These are phyloP conservation scores for Mycena polygramma DNA, from an alignment of 768 basidiomycete genomes.

Conservation along the genomic window DNA sequence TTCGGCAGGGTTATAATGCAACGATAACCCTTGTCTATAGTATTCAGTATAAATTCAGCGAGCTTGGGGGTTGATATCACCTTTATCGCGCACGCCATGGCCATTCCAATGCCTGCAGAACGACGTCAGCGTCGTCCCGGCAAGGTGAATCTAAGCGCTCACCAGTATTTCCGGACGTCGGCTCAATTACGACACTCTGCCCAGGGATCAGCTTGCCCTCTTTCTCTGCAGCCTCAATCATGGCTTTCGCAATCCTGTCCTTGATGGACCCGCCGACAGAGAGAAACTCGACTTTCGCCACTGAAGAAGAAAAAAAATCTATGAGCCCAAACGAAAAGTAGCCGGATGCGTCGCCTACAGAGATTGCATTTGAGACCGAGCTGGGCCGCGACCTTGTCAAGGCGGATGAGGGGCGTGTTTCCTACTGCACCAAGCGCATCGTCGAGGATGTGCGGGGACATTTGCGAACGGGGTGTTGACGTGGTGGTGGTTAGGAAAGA, in stretches of 20 bases:
- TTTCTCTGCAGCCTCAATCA: constrained; percentile 95
- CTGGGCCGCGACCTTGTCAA: constrained; percentile 80
- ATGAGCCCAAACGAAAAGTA: not conserved
- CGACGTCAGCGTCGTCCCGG: constrained; percentile 1
- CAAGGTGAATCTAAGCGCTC: constrained; percentile 38
- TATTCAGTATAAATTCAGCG: constrained; percentile 72
- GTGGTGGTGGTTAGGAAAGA: constrained; percentile 13
- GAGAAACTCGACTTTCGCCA: constrained; percentile 92
- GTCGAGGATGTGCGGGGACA: constrained; percentile 71
- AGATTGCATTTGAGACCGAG: constrained; percentile 92
- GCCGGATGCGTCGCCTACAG: constrained; percentile 61
- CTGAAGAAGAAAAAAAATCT: constrained; percentile 50
- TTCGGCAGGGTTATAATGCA: constrained; percentile 92
- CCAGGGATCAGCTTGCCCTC: constrained; percentile 90
- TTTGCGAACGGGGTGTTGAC: constrained; percentile 30
- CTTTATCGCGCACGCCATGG: constrained; percentile 94
- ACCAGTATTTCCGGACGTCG: constrained; percentile 98
- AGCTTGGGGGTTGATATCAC: constrained; percentile 54
- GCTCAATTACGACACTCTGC: constrained; percentile 93
- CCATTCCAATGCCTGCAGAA: constrained; percentile 88
- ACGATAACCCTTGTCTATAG: constrained; percentile 90
- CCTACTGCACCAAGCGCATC: constrained; percentile 90
- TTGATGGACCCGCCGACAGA: constrained; percentile 96
- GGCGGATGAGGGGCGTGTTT: constrained; percentile 89
- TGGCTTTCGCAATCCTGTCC: constrained; percentile 95